These are phyloP conservation scores for Flueggea neowawraea DNA, from an alignment of 441 rosid species.

Conservation along the genomic window DNA sequence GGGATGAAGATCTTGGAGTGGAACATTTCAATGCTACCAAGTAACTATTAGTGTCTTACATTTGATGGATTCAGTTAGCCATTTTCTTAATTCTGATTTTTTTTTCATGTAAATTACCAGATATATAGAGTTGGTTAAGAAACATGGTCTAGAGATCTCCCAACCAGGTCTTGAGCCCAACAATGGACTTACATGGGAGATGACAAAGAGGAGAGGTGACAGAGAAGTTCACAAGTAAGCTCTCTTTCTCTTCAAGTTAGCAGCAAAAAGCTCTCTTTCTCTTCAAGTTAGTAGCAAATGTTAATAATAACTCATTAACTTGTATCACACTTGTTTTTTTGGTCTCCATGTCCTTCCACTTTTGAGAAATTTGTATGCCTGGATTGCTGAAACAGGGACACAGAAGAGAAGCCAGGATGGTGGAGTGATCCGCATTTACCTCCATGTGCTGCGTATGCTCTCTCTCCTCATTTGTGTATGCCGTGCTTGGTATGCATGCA, in stretches of 20 bases:
- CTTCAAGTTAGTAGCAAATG: constrained; percentile 1
- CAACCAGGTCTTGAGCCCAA: constrained; percentile 93
- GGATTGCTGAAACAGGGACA: constrained; percentile 39
- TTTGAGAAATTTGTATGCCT: constrained; percentile 1
- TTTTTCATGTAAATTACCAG: constrained; percentile 31
- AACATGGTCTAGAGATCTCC: constrained; percentile 89
- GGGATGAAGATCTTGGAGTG: constrained; percentile 98
- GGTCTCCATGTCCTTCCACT: neutral
- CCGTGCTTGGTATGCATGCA: neutral
- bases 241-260: constrained; percentile 12
- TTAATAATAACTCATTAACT: too few relatives aligned
- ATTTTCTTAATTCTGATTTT: constrained; percentile 34
- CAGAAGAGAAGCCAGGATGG: constrained; percentile 88
- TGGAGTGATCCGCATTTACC: constrained; percentile 78
- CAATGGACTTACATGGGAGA: constrained; percentile 81
- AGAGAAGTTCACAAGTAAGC: constrained; percentile 88
- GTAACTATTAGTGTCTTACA: constrained; percentile 29
- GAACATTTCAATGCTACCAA: constrained; percentile 71
- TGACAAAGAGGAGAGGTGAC: constrained; percentile 84
- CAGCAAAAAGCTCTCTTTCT: constrained; percentile 23
- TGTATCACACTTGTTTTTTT: too few relatives aligned
- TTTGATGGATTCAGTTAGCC: constrained; percentile 7
- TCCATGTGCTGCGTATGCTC: constrained; percentile 93
- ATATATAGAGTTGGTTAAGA: constrained; percentile 63
- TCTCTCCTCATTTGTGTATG: constrained; percentile 26